Conservation (phyloP, 116 monocot species). For the Phalaenopsis hybrid region DNA sequence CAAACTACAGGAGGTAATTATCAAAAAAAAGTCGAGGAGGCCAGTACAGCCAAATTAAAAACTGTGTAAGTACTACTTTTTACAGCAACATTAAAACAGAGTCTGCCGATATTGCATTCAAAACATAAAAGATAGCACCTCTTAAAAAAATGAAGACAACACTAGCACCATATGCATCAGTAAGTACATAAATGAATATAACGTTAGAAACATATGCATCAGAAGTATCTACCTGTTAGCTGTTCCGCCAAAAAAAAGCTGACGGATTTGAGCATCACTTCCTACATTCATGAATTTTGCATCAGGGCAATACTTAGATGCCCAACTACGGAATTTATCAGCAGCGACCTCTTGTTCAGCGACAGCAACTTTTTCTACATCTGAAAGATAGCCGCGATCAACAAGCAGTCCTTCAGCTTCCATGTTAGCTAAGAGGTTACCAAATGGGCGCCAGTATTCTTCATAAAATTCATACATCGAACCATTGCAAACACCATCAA, state of each 20-base stretch:
- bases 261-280: conserved; percentile 89
- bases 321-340: conserved; percentile 79
- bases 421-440: conserved; percentile 74
- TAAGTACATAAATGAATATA: too few relatives aligned
- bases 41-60: too few relatives aligned
- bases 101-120: too few relatives aligned
- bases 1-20: too few relatives aligned
- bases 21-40: too few relatives aligned
- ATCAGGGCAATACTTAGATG: conserved; percentile 74
- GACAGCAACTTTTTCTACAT: conserved; percentile 74
- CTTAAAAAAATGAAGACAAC: too few relatives aligned
- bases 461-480: conserved; percentile 88
- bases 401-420: conserved; percentile 89
- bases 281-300: conserved; percentile 93
- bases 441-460: conserved; percentile 88
- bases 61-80: too few relatives aligned
- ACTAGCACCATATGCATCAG: too few relatives aligned
- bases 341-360: conserved; percentile 63
- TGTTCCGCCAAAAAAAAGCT: conserved; percentile 81
- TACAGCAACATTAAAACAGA: too few relatives aligned
- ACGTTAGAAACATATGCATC: too few relatives aligned
- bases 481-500: conserved; percentile 39
- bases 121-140: too few relatives aligned
- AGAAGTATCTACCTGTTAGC: conserved; percentile 42
- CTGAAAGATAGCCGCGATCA: conserved; percentile 60